A percentile compares a stretch with the other conserved stretches of the same genome.
These are phyloP conservation scores for Cyberlindnera maritima DNA, from an alignment of 805 yeast genomes.

Conservation along the genomic window DNA sequence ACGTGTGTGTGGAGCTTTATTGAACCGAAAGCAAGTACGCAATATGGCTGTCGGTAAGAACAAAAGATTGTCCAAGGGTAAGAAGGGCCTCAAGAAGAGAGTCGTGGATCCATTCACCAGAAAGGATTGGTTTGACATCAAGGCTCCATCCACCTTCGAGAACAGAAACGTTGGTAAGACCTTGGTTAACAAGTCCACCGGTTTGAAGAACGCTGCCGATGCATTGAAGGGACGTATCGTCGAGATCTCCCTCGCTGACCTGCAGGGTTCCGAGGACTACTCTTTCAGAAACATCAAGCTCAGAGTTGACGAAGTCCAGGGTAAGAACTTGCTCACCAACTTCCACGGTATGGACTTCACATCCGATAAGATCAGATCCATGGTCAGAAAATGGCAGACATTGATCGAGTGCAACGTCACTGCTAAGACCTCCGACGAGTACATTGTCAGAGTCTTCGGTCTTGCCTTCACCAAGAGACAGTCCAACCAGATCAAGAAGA, in stretches of 20 bases:
- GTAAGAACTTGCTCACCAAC: slow-evolving; percentile 97
- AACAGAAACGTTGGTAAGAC: slow-evolving; percentile 99
- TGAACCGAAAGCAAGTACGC: neutral
- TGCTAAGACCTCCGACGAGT: slow-evolving; percentile 96
- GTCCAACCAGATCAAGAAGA: slow-evolving; percentile 95
- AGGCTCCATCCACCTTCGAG: slow-evolving; percentile 98
- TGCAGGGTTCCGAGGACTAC: slow-evolving; percentile 98
- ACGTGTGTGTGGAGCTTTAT: neutral
- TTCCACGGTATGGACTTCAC: slow-evolving; percentile 99
- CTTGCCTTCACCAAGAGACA: slow-evolving; percentile 99
- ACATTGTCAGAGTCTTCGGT: slow-evolving; percentile 93
- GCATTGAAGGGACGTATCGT: slow-evolving; percentile 97
- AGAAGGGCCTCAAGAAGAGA: slow-evolving; percentile 98
- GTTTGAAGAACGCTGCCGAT: slow-evolving; percentile 97
- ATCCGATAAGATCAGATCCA: slow-evolving; percentile 93
- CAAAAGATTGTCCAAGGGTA: slow-evolving; percentile 77
- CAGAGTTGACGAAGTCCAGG: slow-evolving; percentile 99
- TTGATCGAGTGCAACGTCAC: slow-evolving; percentile 97
- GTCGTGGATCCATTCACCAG: slow-evolving; percentile 98
- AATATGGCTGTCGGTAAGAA: slow-evolving; percentile 81
- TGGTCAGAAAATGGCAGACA: slow-evolving; percentile 99
- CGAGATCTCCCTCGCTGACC: slow-evolving; percentile 94
- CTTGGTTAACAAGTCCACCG: slow-evolving; percentile 96
- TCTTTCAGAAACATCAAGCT: slow-evolving; percentile 95
- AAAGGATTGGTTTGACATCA: slow-evolving; percentile 98